These are phyloP conservation scores for Carnegiea gigantea DNA, from an alignment of 179 eudicot species.

Conservation along the genomic window DNA sequence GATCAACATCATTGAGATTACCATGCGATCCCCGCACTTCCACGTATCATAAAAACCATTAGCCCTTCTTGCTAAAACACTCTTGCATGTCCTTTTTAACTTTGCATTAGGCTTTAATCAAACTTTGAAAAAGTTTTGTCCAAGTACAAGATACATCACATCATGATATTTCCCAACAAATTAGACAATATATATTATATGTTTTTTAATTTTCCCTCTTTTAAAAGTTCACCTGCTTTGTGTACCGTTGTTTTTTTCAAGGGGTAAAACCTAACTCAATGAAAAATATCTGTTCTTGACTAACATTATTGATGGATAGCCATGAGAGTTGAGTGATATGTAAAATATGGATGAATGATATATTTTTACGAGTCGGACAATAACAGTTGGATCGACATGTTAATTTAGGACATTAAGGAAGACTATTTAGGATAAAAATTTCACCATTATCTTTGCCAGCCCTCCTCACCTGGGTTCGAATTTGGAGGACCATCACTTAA, in stretches of 20 bases:
- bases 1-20: conserved; percentile 1
- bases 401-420: no score
- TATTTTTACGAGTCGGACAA: no score
- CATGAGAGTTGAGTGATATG: no score
- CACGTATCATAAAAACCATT: neutral
- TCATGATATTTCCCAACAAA: neutral
- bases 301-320: no score
- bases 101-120: neutral
- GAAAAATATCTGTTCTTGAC: no score
- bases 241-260: neutral
- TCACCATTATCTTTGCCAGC: no score
- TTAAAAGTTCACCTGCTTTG: neutral
- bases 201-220: neutral
- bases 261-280: no score
- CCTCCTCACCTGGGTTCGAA: no score
- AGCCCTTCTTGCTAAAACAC: neutral
- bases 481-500: no score
- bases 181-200: neutral
- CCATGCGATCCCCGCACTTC: neutral
- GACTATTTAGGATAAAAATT: no score
- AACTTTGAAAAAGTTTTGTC: conserved; percentile 5
- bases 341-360: no score
- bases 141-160: conserved; percentile 1
- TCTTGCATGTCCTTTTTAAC: neutral
- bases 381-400: no score